Evolutionary conservation across 345 rosid species (phyloP), one percentile per base, ranked within the genome.

Genomic region (Dipteronia sinensis): DNA sequence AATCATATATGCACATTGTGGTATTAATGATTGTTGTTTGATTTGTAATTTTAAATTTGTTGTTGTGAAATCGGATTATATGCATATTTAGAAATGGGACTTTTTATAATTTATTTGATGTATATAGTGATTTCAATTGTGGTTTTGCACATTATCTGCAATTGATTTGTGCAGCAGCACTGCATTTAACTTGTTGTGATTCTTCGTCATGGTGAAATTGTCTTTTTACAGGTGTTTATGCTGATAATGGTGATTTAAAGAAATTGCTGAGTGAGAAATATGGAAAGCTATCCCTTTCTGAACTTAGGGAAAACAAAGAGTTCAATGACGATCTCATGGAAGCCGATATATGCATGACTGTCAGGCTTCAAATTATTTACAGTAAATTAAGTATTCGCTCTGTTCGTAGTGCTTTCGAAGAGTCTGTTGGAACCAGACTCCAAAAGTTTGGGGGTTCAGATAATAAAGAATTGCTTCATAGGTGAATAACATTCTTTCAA

Each of bases 401-500:
- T 10, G 91, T 93, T 0, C 91, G 97, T 29, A 89, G 81, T 85
- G 94, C 99, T 59, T 95, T 91, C 65, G 92, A 91, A 86, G 95
- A 92, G 69, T 89, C 97, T 13, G 93, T 95, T 2, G 97, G 97
- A 79, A 90, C 85, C 86, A 85, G 97, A 66, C 93, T 95, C 71
- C 84, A 80, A 47, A 93, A 86, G 81, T 95, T 95, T 56, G 87
- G 94, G 42, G 90, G 86, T 73, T 65, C 84, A 22, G 87, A 90
- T 46, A 91, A 86, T 79, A 81, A 90, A 73, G 91, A 89, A 25
- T 81, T 95, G 88, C 96, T 93, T 77, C 93, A 89, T 69, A 91
- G 94, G 99, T 95, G 71, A 82, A 62, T 29, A 11, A 29, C 9
- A 1, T 16, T 59, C 63, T 70, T 67, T 25, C 42, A 63, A 16